phyloP scores from a whole-genome alignment of 2,329 filamentous ascomycete species.

The Trichophyton schoenleinii region DNA sequence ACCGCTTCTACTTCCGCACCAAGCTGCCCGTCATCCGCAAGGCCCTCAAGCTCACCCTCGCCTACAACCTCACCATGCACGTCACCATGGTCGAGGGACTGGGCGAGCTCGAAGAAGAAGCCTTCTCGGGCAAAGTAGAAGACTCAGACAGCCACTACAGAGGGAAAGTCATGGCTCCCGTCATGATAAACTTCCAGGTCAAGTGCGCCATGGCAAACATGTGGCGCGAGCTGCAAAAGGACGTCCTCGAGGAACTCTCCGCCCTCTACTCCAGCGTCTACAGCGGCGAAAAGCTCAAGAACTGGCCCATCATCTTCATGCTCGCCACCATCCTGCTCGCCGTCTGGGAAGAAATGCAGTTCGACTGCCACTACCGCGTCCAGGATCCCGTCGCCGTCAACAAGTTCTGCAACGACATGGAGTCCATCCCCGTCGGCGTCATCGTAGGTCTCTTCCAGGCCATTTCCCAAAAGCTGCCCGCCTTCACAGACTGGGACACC shows the following conservation, averaged over 20 bases:
- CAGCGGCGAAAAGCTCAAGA: conserved; percentile 92
- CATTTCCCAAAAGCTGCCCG: conserved; percentile 90
- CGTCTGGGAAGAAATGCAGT: conserved; percentile 98
- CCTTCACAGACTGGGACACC: conserved; percentile 90
- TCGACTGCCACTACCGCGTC: conserved; percentile 91
- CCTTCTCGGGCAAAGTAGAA: conserved; percentile 69
- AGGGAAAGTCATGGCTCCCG: conserved; percentile 81
- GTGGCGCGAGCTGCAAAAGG: conserved; percentile 96
- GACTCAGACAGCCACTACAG: conserved; percentile 76
- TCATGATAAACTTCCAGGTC: conserved; percentile 99
- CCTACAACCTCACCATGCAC: conserved; percentile 89
- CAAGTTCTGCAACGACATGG: conserved; percentile 96
- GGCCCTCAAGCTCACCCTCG: conserved; percentile 84
- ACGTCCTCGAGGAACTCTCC: conserved; percentile 88
- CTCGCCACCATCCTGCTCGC: conserved; percentile 82
- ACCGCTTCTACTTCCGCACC: conserved; percentile 83
- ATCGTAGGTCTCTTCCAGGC: conserved; percentile 95
- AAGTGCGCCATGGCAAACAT: conserved; percentile 94
- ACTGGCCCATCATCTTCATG: conserved; percentile 99
- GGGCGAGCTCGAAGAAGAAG: conserved; percentile 54
- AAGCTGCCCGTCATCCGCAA: conserved; percentile 84
- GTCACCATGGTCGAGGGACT: conserved; percentile 89
- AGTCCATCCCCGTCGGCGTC: conserved; percentile 86
- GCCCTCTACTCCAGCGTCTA: conserved; percentile 93
- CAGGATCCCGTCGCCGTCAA: conserved; percentile 72